phyloP scores from a whole-genome alignment of 345 rosid genomes.

The Dipteronia sinensis region DNA sequence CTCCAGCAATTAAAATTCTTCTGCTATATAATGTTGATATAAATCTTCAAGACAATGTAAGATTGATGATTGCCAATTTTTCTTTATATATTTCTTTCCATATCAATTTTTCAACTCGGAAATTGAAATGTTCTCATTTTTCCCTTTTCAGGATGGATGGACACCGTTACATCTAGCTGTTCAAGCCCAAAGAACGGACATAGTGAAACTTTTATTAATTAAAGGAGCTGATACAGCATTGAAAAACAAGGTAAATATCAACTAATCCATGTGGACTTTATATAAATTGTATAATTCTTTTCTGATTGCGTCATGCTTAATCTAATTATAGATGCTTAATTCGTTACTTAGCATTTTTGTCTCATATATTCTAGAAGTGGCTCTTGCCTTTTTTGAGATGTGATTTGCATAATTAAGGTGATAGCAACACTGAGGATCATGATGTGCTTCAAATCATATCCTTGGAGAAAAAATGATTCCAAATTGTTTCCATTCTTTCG shows the following conservation, averaged over 20 bases:
- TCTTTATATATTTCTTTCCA: neutral
- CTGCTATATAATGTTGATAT: conserved; percentile 76
- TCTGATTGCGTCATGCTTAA: neutral
- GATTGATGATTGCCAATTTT: conserved; percentile 19
- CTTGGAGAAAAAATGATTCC: neutral
- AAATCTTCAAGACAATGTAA: conserved; percentile 82
- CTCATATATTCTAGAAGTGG: neutral
- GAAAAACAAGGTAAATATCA: conserved; percentile 51
- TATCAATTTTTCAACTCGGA: neutral
- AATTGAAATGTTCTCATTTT: conserved; percentile 6
- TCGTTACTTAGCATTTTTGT: neutral
- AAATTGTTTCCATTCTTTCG: neutral
- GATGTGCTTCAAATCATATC: neutral
- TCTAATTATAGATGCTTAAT: neutral
- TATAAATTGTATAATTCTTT: neutral
- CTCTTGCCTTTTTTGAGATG: neutral
- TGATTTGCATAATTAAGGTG: neutral
- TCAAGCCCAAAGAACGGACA: conserved; percentile 77
- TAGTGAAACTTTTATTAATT: conserved; percentile 71
- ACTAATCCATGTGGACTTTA: neutral
- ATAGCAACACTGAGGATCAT: neutral
- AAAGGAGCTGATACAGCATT: conserved; percentile 74
- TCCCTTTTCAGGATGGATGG: conserved; percentile 84
- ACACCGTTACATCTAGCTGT: conserved; percentile 94
- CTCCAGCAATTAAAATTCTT: conserved; percentile 75